Evolutionary conservation across 208 protist genomes (phyloP).

Genomic region (Trichomonas vaginalis): DNA sequence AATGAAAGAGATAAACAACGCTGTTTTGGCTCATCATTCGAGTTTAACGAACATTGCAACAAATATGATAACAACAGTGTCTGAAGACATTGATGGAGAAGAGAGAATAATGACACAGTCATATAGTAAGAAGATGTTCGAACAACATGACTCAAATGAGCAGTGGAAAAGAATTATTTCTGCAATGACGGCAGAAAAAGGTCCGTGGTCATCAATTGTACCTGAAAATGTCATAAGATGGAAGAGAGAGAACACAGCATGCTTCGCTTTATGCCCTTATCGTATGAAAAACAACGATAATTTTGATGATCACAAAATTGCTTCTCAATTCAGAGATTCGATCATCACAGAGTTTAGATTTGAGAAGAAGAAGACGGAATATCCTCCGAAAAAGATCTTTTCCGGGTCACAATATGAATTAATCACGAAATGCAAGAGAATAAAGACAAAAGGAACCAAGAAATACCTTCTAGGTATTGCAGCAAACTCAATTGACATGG

Average conservation of each 20-base stretch:
- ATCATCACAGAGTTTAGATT: neutral
- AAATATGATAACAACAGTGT: neutral
- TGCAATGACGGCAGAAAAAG: neutral
- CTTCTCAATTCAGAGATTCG: neutral
- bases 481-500: neutral
- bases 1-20: neutral
- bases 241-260: neutral
- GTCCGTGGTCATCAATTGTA: neutral
- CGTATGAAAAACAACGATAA: neutral
- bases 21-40: neutral
- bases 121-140: neutral
- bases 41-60: neutral
- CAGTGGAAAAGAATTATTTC: neutral
- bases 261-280: neutral
- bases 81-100: neutral
- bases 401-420: neutral
- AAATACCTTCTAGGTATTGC: neutral
- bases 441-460: neutral
- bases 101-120: neutral
- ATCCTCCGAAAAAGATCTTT: neutral
- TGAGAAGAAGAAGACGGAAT: neutral
- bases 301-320: neutral
- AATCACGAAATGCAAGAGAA: neutral
- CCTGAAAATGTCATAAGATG: neutral
- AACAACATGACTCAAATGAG: neutral